Evolutionary conservation across 495 filamentous ascomycete genomes (phyloP).

Genomic region (Podospora pseudocomata): DNA sequence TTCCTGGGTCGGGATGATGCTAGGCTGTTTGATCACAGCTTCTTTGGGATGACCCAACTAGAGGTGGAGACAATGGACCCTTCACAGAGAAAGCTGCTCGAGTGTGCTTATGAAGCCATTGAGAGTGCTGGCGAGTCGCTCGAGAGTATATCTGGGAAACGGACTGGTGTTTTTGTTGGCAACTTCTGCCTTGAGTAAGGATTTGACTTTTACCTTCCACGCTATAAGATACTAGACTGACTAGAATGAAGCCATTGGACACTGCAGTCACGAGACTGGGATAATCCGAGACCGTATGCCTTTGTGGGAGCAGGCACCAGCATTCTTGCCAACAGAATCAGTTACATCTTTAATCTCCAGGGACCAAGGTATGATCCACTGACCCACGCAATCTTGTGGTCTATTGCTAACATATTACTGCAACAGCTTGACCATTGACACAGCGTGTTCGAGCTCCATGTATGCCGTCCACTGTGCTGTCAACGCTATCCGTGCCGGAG

Average conservation of each 20-base stretch:
- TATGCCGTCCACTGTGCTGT: slow-evolving; percentile 50
- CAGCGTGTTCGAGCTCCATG: slow-evolving; percentile 53
- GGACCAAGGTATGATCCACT: slow-evolving; percentile 23
- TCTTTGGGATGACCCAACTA: background rate
- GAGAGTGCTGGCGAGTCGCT: background rate
- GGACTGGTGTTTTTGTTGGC: background rate
- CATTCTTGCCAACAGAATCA: slow-evolving; percentile 51
- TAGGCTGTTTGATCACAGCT: background rate
- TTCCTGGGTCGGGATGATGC: background rate
- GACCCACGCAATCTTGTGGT: background rate
- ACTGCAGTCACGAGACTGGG: background rate
- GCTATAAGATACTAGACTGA: no score
- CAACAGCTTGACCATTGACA: slow-evolving; percentile 48
- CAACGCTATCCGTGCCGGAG: slow-evolving; percentile 42
- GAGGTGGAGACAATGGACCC: background rate
- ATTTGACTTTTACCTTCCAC: no score
- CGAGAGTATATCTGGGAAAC: background rate
- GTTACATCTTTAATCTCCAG: slow-evolving; percentile 47
- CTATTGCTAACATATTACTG: background rate
- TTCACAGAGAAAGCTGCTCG: background rate
- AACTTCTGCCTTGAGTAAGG: background rate
- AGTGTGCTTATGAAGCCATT: background rate
- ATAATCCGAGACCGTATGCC: background rate
- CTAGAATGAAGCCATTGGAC: background rate
- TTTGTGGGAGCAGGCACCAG: background rate